These are phyloP conservation scores for Tagetes patula DNA, from an alignment of 129 eudicot genomes.

Conservation along the genomic window DNA sequence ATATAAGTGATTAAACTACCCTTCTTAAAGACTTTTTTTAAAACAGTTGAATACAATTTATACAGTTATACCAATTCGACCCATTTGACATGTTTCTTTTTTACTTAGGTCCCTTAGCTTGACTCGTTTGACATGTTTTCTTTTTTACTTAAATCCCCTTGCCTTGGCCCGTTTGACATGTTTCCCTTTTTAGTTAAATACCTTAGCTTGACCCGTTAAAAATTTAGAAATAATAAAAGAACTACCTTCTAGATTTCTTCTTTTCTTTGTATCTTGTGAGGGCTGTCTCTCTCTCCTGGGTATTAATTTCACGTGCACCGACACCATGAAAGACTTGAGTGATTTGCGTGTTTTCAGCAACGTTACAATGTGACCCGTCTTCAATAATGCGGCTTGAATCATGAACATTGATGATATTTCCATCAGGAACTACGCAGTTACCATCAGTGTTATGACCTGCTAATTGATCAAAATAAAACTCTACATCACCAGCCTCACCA, in stretches of 20 bases:
- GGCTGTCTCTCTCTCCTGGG: conserved; percentile 77
- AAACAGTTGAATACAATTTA: not conserved
- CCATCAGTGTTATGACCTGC: conserved; percentile 41
- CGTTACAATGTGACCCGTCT: conserved; percentile 34
- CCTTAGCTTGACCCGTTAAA: conserved; percentile 3
- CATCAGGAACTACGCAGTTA: conserved; percentile 57
- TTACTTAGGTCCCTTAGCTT: not conserved
- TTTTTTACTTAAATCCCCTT: not conserved
- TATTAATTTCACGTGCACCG: conserved; percentile 54
- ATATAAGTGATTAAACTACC: not conserved
- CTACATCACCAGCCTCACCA: conserved; percentile 41
- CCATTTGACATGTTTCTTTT: not conserved
- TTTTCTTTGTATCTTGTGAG: conserved; percentile 91
- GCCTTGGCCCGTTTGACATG: not conserved
- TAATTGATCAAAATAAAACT: conserved; percentile 31
- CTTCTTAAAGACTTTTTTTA: not conserved
- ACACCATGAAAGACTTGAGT: conserved; percentile 39
- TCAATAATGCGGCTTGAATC: conserved; percentile 35
- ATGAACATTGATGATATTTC: conserved; percentile 37
- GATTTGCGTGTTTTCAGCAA: conserved; percentile 31
- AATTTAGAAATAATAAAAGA: not conserved
- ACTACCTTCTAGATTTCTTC: conserved; percentile 82
- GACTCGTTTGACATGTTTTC: not conserved
- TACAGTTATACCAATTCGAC: not conserved
- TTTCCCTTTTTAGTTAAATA: not conserved